Base-by-base conservation (phyloP, 169 alveolate species). In the Eimeria zaria region DNA sequence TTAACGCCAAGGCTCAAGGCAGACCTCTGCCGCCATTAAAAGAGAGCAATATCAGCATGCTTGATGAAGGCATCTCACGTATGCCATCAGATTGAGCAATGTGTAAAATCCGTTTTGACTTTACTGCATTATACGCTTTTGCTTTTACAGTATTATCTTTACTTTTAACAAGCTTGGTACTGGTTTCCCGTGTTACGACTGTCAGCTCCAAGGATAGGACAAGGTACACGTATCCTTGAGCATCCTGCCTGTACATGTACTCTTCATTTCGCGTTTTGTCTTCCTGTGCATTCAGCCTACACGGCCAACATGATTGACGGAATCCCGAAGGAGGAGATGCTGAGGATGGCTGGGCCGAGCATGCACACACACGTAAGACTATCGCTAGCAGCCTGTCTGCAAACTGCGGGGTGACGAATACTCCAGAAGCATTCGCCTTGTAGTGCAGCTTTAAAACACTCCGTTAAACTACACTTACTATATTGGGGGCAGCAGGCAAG, bases 281-380 rank as follows among this genome's bases (percentile, higher is more conserved):
- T 18, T 44, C 22, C 55, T 39, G 46, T 74, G 30, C 30, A 30
- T 41, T 3, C 69, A 84, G 91, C 78, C n/a, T n/a, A 33, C 76
- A 84, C 74, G n/a, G 91, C 91, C 78, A 41, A 20, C 58, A 2
- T 58, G 91, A 84, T 84, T 18, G 36, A 84, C 41, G 55, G 3
- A 1, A 84, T 84, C 39, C 91, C 91, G 39, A 55, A 51, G 78
- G 71, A 84, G 33, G 58, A 53, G 60, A 84, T 84, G 91, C 41
- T 84, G 78, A 84, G 74, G 44, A 55, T 84, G 71, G 51, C 91
- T 33, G 91, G 91, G 58, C 55, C 74, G 22, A 84, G 76, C 58
- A 55, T n/a, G 58, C 30, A 58, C 39, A 55, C 78, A 5, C 51
- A 84, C 91, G 91, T 84, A 55, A 84, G 91, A 16, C 24, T 12